Base-by-base conservation (phyloP, 1,139 yeast species). In the Yamadazyma blattariae region DNA sequence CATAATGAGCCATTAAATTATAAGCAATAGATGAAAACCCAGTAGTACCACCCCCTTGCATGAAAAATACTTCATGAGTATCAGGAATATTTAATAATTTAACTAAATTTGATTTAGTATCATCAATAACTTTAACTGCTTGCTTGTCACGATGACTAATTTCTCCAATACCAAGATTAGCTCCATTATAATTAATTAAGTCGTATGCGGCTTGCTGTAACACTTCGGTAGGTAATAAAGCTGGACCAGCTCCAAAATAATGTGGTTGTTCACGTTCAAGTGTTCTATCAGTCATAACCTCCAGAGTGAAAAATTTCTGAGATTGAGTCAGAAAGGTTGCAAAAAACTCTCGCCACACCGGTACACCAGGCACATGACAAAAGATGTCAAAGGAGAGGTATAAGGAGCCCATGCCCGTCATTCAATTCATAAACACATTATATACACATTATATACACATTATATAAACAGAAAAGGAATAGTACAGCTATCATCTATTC, bases 161-260 rank as follows among this genome's bases (percentile, higher is more conserved):
- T 60, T 92, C 98, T 47, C 97, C 97, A 35, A 89, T 74, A 32
- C 98, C 98, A 42, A 92, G 71, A 27, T 89, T 92, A 27, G 71
- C 66, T 29, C 68, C 71, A 38, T 82, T 68, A 59, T 78, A 92
- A 48, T 79, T 74, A 42, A 92, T 59, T 47, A 92, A 69, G 57
- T 92, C 97, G 26, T 61, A 58, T 1, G 97, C 95, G 2, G 97
- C 96, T 62, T 86, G 83, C 58, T 87, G 83, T 35, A 92, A 73
- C 4, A 89, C 97, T 7, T 64, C 58, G 4, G 92, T 80, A 19
- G 97, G 97, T 34, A 92, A 71, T 38, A 82, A 73, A 2, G 98
- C 98, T 30, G 98, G 98, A 10, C 98, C 98, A 18, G 98, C 97
- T 38, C 97, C 98, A 54, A 88, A 92, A 57, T 92, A 87, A 56